Conservation (phyloP, 768 basidiomycete genomes). For the Podaxis pistillaris region DNA sequence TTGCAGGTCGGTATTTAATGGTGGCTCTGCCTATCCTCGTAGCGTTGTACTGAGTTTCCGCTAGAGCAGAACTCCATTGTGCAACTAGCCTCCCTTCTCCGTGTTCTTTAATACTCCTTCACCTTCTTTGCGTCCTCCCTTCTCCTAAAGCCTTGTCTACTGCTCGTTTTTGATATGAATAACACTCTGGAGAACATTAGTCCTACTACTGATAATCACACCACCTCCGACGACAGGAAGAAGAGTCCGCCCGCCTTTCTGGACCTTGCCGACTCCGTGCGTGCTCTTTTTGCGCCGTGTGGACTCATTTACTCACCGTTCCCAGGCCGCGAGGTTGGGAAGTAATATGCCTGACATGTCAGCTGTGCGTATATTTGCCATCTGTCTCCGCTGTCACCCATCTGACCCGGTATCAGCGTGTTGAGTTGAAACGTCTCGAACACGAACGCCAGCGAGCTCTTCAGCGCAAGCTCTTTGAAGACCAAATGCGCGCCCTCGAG, state of each 20-base stretch:
- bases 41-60: slow-evolving; percentile 24
- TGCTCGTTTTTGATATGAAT: slow-evolving; percentile 59
- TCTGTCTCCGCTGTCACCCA: slow-evolving; percentile 5
- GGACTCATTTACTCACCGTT: slow-evolving; percentile 19
- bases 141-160: slow-evolving; percentile 46
- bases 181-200: slow-evolving; percentile 64
- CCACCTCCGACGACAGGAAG: slow-evolving; percentile 69
- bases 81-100: slow-evolving; percentile 50
- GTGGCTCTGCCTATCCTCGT: slow-evolving; percentile 23
- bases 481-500: slow-evolving; percentile 93
- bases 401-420: slow-evolving; percentile 38
- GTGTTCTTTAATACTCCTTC: slow-evolving; percentile 32
- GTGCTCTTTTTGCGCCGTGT: slow-evolving; percentile 30
- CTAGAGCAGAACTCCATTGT: slow-evolving; percentile 55
- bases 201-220: slow-evolving; percentile 70
- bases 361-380: slow-evolving; percentile 55
- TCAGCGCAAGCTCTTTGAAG: slow-evolving; percentile 91
- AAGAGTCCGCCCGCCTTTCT: slow-evolving; percentile 90
- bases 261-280: slow-evolving; percentile 90
- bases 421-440: slow-evolving; percentile 87
- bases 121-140: slow-evolving; percentile 53
- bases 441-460: slow-evolving; percentile 87
- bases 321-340: slow-evolving; percentile 77
- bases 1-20: slow-evolving; percentile 52
- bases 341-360: slow-evolving; percentile 86